These are phyloP conservation scores for Hansenula sp. DNA, from an alignment of 1,139 yeast species.

Conservation along the genomic window DNA sequence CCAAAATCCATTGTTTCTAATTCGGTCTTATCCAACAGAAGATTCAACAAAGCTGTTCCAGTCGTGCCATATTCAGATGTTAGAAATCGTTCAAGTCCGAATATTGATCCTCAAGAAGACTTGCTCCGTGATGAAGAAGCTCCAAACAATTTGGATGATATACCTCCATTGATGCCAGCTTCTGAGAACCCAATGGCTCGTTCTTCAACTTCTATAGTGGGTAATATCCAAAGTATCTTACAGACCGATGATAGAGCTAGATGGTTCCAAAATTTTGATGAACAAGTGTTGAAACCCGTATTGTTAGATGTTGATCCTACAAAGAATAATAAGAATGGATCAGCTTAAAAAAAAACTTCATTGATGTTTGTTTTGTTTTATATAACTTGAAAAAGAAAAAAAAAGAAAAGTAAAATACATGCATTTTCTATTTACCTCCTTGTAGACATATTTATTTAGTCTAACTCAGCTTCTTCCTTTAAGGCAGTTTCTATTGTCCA, in stretches of 20 bases:
- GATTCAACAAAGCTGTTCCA: conserved; percentile 20
- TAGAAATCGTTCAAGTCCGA: conserved; percentile 9
- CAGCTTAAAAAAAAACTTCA: background rate
- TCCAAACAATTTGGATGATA: conserved; percentile 21
- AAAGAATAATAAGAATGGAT: conserved; percentile 10
- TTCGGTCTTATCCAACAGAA: conserved; percentile 29
- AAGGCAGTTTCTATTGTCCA: conserved; percentile 69
- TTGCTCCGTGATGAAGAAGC: conserved; percentile 22
- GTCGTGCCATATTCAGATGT: conserved; percentile 8
- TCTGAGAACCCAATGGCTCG: conserved; percentile 1
- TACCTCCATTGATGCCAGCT: conserved; percentile 22
- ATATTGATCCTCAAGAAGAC: conserved; percentile 13
- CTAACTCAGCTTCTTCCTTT: conserved; percentile 18
- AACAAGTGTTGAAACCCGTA: conserved; percentile 93
- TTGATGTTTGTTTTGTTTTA: background rate
- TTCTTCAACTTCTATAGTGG: conserved; percentile 12
- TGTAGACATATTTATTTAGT: background rate
- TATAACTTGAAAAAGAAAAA: background rate
- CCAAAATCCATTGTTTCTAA: conserved; percentile 34
- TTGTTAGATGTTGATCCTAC: conserved; percentile 51
- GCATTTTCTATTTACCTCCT: background rate
- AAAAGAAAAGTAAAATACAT: background rate
- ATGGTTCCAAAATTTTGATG: conserved; percentile 94
- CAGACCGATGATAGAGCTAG: conserved; percentile 41
- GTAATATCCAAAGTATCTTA: conserved; percentile 20